Evolutionary conservation across 192 early-diverging fungal genomes (phyloP), one percentile per base, ranked within the genome.

Genomic region (Linnemannia hyalina): DNA sequence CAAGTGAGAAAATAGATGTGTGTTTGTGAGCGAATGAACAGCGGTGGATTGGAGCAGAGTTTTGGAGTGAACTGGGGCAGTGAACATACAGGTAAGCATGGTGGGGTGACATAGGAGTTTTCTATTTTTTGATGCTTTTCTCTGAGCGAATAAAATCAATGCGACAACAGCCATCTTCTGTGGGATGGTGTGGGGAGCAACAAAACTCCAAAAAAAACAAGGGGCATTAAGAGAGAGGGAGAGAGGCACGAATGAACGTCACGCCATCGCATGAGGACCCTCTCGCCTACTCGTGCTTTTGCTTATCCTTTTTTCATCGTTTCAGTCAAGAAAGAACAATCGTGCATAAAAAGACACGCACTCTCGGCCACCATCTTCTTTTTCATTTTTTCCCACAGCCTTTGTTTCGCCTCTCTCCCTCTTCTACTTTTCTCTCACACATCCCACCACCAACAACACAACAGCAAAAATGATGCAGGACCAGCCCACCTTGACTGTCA

Each of bases 401-500:
- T 38, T 70, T 42, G 38, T 70, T 54, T 29, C 75, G 26, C 0
- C 63, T 68, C 68, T 44, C 18, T 13, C 23, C 3, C 68, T 68
- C 68, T 29, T 1, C 15, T 46, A n/a, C n/a, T 42, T 18, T 22
- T 32, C 16, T 22, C 44, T 20, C 71, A 74, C 11, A n/a, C 47
- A 36, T 13, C 32, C 57, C 76, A 69, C 2, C 65, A 77, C 75
- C 65, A 70, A 9, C 75, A 70, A 65, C n/a, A 65, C 44, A 65
- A 65, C 10, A 65, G 3, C 29, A 10, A 60, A 60, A 8, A 65
- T 65, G 71, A 46, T 29, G 41, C 60, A 38, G 26, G 78, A 73
- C 40, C 77, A 80, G 36, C 85, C 90, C 32, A 80, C 88, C 35
- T 79, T 90, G 26, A 60, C 68, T 6, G 81, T 90, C 49, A 54